phyloP scores from a whole-genome alignment of 2,329 filamentous ascomycete genomes.

The Aspergillus pseudoterreus region DNA sequence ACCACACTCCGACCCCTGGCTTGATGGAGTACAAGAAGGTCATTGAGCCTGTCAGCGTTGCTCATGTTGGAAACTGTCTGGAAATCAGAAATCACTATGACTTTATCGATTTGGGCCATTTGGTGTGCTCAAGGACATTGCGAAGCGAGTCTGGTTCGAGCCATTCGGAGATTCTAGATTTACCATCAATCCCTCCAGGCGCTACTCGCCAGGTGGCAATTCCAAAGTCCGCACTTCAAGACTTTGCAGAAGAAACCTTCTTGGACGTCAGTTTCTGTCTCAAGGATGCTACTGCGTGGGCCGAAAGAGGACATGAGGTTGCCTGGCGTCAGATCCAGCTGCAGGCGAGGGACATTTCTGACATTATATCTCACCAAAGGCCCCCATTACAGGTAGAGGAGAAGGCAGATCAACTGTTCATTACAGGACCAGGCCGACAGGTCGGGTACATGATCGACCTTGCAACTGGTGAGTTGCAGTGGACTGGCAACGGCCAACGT shows the following conservation, averaged over 20 bases:
- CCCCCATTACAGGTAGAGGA: not conserved
- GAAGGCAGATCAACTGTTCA: not conserved
- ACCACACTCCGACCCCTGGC: constrained; percentile 56
- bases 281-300: constrained; percentile 48
- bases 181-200: constrained; percentile 29
- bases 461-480: not conserved
- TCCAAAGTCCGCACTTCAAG: not conserved
- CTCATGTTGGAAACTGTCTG: constrained; percentile 35
- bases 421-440: not conserved
- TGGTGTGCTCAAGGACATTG: constrained; percentile 26
- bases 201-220: constrained; percentile 22
- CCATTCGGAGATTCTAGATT: constrained; percentile 37
- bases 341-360: not conserved
- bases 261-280: constrained; percentile 47
- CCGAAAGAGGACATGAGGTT: constrained; percentile 51
- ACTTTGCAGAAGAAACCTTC: constrained; percentile 22
- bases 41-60: constrained; percentile 52
- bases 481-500: constrained; percentile 6
- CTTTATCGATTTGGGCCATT: constrained; percentile 45
- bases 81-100: constrained; percentile 50
- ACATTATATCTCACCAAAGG: not conserved
- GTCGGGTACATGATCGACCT: not conserved
- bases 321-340: constrained; percentile 48
- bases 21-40: constrained; percentile 56
- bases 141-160: constrained; percentile 32